phyloP scores from a whole-genome alignment of 2,329 filamentous ascomycete genomes.

The Ceratocystis smalleyi region DNA sequence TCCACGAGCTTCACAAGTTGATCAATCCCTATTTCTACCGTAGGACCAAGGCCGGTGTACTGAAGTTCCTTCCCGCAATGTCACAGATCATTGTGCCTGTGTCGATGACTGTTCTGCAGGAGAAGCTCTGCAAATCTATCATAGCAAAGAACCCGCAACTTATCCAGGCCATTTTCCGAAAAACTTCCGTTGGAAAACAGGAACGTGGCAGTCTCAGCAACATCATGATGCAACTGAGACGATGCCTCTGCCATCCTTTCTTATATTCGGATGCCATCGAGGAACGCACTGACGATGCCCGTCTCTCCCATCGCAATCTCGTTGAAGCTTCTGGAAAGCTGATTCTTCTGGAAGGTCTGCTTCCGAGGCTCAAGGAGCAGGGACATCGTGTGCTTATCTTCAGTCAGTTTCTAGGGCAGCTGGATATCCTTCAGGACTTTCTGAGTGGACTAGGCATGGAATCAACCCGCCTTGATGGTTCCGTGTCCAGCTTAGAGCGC shows the following conservation, averaged over 20 bases:
- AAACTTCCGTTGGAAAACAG: slow-evolving; percentile 46
- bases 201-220: slow-evolving; percentile 80
- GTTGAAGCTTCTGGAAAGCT: slow-evolving; percentile 87
- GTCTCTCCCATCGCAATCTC: slow-evolving; percentile 58
- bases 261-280: slow-evolving; percentile 85
- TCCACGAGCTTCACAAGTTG: slow-evolving; percentile 64
- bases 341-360: slow-evolving; percentile 64
- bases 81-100: slow-evolving; percentile 89
- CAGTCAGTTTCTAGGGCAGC: slow-evolving; percentile 80
- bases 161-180: slow-evolving; percentile 71
- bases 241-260: slow-evolving; percentile 91
- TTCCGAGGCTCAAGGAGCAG: slow-evolving; percentile 70
- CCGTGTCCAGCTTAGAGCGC: slow-evolving; percentile 64
- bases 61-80: slow-evolving; percentile 85
- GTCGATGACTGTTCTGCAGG: slow-evolving; percentile 87
- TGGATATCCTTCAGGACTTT: slow-evolving; percentile 88
- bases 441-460: slow-evolving; percentile 56
- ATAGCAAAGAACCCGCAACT: slow-evolving; percentile 79
- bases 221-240: slow-evolving; percentile 86
- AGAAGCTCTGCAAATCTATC: slow-evolving; percentile 87
- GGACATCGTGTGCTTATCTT: slow-evolving; percentile 90
- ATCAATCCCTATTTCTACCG: slow-evolving; percentile 58
- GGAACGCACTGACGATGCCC: slow-evolving; percentile 50
- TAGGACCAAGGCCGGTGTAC: slow-evolving; percentile 76
- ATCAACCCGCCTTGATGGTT: slow-evolving; percentile 76